phyloP scores from a whole-genome alignment of 1,284 basidiomycete genomes.

The Microbotryum silenes-acaulis region DNA sequence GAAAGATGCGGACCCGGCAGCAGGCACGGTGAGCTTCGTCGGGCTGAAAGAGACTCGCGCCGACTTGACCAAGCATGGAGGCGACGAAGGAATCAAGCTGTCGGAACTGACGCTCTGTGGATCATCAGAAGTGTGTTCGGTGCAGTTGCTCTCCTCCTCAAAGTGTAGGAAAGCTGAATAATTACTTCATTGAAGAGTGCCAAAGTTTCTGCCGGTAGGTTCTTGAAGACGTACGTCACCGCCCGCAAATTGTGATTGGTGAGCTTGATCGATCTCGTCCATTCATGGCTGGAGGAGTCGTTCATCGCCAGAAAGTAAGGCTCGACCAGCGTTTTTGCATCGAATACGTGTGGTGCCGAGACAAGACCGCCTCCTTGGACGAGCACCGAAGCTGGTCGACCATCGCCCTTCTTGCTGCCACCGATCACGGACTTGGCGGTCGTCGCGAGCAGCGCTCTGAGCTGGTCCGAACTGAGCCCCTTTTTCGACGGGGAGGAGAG shows the following conservation, averaged over 20 bases:
- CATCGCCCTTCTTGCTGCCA: conserved; percentile 49
- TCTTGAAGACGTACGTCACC: conserved; percentile 10
- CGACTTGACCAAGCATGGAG: too few species aligned
- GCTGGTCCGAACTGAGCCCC: conserved; percentile 43
- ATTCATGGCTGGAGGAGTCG: conserved; percentile 56
- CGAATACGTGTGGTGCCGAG: conserved; percentile 48
- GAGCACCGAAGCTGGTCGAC: conserved; percentile 43
- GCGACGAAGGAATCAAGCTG: too few species aligned
- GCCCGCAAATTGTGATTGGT: conserved; percentile 14
- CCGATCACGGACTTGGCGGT: conserved; percentile 49
- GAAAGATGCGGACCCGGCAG: conserved; percentile 4
- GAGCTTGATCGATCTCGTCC: conserved; percentile 43
- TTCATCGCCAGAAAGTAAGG: conserved; percentile 59
- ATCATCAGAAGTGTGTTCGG: too few species aligned
- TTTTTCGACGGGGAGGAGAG: conserved; percentile 51
- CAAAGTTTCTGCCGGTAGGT: conserved; percentile 3
- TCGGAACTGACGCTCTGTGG: too few species aligned
- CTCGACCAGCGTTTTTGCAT: conserved; percentile 51
- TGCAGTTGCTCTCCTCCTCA: too few species aligned
- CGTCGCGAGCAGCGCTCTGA: conserved; percentile 52
- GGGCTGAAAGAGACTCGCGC: conserved; percentile 5
- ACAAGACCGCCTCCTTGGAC: conserved; percentile 48
- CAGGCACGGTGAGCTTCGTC: conserved; percentile 2
- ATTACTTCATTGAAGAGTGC: not conserved
- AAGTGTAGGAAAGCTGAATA: too few species aligned